A percentile compares a stretch with the other conserved stretches of the same genome.
phyloP scores from a whole-genome alignment of 1,284 basidiomycete species.

The Trametes hirsuta region DNA sequence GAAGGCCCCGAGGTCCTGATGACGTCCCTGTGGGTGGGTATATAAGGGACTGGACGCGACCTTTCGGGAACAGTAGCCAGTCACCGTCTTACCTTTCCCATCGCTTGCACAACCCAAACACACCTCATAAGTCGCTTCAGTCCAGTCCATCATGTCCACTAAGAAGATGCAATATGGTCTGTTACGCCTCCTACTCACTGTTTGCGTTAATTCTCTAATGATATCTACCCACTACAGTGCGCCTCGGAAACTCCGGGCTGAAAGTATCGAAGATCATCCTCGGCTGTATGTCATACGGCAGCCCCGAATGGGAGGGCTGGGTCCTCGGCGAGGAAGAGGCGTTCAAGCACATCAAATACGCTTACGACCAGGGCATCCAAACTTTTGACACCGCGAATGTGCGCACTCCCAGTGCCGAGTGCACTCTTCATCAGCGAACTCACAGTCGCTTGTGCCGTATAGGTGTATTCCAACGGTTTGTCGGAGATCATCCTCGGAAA shows the following conservation, averaged over 20 bases:
- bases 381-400: slow-evolving; percentile 60
- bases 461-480: slow-evolving; percentile 49
- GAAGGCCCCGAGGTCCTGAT: no score
- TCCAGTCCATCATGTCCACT: background rate
- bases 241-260: slow-evolving; percentile 49
- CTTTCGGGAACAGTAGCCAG: no score
- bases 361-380: slow-evolving; percentile 49
- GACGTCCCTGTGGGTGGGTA: no score
- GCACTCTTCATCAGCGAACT: no score
- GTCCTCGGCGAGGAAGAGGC: slow-evolving; percentile 45
- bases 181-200: background rate
- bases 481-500: slow-evolving; percentile 79
- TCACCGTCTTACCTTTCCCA: no score
- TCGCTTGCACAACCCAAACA: no score
- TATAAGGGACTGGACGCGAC: no score
- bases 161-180: background rate
- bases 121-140: background rate
- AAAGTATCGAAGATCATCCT: slow-evolving; percentile 49
- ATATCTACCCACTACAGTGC: slow-evolving; percentile 30
- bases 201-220: background rate
- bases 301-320: slow-evolving; percentile 40
- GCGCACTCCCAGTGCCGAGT: background rate
- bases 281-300: slow-evolving; percentile 48
- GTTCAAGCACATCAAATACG: slow-evolving; percentile 41
- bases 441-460: no score